A percentile compares a stretch with the other conserved stretches of the same genome.
These are phyloP conservation scores for Dryadomyces quercivorus DNA, from an alignment of 2,329 filamentous ascomycete genomes.

Conservation along the genomic window DNA sequence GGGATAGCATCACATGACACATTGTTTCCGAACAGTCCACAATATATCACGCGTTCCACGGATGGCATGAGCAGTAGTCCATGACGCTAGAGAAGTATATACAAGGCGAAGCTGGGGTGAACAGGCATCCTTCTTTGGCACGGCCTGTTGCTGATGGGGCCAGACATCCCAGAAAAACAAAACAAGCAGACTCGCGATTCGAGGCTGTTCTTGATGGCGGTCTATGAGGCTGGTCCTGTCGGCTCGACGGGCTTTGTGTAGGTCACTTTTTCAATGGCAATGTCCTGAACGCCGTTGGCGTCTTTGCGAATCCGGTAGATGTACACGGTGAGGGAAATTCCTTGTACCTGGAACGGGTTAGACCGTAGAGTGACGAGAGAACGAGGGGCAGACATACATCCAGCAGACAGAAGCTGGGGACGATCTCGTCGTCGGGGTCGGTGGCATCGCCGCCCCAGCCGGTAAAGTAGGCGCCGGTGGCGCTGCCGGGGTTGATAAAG, in stretches of 20 bases:
- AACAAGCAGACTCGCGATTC: not conserved
- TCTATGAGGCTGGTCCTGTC: slow-evolving; percentile 34
- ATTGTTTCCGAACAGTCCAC: too few species aligned
- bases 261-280: slow-evolving; percentile 76
- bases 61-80: too few species aligned
- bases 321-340: slow-evolving; percentile 88
- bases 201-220: not conserved
- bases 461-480: slow-evolving; percentile 49
- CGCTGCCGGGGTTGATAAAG: slow-evolving; percentile 57
- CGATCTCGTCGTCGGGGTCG: slow-evolving; percentile 66
- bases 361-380: not conserved
- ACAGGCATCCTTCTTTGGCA: too few species aligned
- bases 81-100: not conserved
- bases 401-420: slow-evolving; percentile 93
- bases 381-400: slow-evolving; percentile 55
- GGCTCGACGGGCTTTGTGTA: slow-evolving; percentile 66
- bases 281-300: slow-evolving; percentile 63
- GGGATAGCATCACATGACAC: too few species aligned
- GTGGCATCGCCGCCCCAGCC: slow-evolving; percentile 51
- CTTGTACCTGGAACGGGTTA: slow-evolving; percentile 60
- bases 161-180: too few species aligned
- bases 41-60: too few species aligned
- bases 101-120: not conserved
- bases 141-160: too few species aligned
- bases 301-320: slow-evolving; percentile 81